These are phyloP conservation scores for Aspergillus sergii DNA, from an alignment of 2,329 filamentous ascomycete species.

Conservation along the genomic window DNA sequence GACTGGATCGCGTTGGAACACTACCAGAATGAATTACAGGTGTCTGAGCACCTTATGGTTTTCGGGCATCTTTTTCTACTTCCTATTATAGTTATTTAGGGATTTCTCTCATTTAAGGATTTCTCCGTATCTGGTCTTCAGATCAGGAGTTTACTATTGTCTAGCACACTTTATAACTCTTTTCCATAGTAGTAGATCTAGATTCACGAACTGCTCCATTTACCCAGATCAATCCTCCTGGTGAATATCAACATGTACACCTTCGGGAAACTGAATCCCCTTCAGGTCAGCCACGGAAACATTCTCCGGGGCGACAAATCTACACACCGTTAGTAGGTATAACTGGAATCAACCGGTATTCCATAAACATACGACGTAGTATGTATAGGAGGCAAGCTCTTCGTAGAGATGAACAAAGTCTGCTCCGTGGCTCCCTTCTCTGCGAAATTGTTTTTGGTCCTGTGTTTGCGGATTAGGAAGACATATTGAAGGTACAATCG, in stretches of 20 bases:
- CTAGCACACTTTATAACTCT: background rate
- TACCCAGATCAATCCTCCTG: conserved; percentile 1
- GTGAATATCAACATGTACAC: conserved; percentile 14
- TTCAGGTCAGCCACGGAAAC: conserved; percentile 16
- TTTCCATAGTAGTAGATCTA: background rate
- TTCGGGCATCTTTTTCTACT: background rate
- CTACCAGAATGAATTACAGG: background rate
- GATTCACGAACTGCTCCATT: too few relatives aligned
- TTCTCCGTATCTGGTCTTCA: background rate
- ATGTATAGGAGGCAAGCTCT: conserved; percentile 20
- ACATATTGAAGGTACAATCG: too few relatives aligned
- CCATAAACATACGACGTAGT: conserved; percentile 14
- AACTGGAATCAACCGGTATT: too few relatives aligned
- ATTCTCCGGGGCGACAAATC: conserved; percentile 14
- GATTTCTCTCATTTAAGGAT: background rate
- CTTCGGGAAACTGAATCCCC: conserved; percentile 13
- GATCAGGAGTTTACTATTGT: background rate
- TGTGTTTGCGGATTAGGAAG: background rate
- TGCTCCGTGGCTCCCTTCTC: conserved; percentile 18
- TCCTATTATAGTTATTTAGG: background rate
- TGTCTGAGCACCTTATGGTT: background rate
- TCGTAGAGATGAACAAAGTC: conserved; percentile 18
- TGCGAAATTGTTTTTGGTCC: conserved; percentile 12
- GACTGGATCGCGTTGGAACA: background rate
- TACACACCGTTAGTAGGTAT: background rate